A percentile compares a stretch with the other conserved stretches of the same genome.
Evolutionary conservation across 345 rosid species (phyloP).

Genomic region (Murraya paniculata): DNA sequence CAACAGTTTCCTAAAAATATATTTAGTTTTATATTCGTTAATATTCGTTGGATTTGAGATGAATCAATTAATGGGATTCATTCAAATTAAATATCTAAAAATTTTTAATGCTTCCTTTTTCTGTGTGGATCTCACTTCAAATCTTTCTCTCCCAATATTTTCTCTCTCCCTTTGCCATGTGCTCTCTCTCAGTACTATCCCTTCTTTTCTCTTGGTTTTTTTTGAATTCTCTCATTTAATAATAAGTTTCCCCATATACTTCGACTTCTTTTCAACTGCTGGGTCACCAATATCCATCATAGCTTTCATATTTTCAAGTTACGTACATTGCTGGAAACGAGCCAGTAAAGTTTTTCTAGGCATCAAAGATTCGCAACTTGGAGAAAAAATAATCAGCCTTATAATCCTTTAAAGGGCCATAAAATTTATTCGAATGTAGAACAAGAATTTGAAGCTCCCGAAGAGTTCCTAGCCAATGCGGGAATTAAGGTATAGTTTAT

Average conservation of each 20-base stretch:
- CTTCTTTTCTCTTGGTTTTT: no score
- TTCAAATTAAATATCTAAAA: no score
- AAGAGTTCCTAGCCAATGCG: constrained; percentile 7
- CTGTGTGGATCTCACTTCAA: no score
- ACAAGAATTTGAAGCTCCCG: background rate
- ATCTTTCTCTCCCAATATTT: no score
- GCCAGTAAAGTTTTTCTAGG: background rate
- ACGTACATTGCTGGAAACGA: background rate
- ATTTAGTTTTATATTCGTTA: no score
- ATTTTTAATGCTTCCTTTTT: no score
- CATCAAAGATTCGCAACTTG: background rate
- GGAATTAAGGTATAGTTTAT: constrained; percentile 18
- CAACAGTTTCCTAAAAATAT: no score
- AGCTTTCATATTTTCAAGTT: background rate
- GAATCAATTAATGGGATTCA: no score
- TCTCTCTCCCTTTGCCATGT: no score
- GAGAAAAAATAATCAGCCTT: background rate
- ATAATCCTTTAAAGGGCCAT: background rate
- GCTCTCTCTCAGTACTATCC: no score
- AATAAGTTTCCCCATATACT: background rate
- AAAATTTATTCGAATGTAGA: constrained; percentile 3
- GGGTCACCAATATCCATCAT: background rate
- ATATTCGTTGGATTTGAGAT: no score
- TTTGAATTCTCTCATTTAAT: background rate
- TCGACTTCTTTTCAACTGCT: background rate